phyloP scores from a whole-genome alignment of 2,329 filamentous ascomycete species.

The Decorospora gaudefroyi region DNA sequence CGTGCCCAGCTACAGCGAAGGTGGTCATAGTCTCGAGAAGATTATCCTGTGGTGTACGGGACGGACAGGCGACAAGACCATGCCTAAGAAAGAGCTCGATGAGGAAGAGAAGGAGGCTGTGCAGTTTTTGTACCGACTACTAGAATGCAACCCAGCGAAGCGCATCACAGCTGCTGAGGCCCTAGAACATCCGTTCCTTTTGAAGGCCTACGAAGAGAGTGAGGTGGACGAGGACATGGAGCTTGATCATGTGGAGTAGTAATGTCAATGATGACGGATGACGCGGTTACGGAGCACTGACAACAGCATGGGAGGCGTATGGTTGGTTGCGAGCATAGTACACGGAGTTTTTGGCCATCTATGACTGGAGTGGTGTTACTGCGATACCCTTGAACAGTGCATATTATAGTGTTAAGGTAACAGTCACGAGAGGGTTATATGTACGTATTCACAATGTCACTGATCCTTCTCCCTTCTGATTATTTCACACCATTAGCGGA shows the following conservation, averaged over 20 bases:
- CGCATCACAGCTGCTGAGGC: constrained; percentile 77
- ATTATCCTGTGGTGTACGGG: constrained; percentile 95
- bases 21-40: constrained; percentile 86
- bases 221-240: constrained; percentile 44
- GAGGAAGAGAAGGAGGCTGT: constrained; percentile 74
- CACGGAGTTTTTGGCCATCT: constrained; percentile 38
- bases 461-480: too few relatives aligned
- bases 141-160: constrained; percentile 75
- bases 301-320: constrained; percentile 34
- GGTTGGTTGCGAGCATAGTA: constrained; percentile 26
- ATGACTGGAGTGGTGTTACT: constrained; percentile 22
- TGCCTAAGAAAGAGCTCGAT: constrained; percentile 57
- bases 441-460: too few relatives aligned
- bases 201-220: constrained; percentile 36
- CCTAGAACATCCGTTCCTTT: constrained; percentile 71
- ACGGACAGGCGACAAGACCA: constrained; percentile 62
- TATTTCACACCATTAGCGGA: too few relatives aligned
- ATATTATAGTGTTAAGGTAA: constrained; percentile 1
- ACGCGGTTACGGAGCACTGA: constrained; percentile 23
- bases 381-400: constrained; percentile 37
- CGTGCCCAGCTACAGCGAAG: constrained; percentile 84
- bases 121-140: constrained; percentile 70
- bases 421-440: too few relatives aligned
- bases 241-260: constrained; percentile 35
- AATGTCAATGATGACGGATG: constrained; percentile 18